Evolutionary conservation across 192 early-diverging fungal species (phyloP), one percentile per base, ranked within the genome.

Genomic region (Podila clonocystis): DNA sequence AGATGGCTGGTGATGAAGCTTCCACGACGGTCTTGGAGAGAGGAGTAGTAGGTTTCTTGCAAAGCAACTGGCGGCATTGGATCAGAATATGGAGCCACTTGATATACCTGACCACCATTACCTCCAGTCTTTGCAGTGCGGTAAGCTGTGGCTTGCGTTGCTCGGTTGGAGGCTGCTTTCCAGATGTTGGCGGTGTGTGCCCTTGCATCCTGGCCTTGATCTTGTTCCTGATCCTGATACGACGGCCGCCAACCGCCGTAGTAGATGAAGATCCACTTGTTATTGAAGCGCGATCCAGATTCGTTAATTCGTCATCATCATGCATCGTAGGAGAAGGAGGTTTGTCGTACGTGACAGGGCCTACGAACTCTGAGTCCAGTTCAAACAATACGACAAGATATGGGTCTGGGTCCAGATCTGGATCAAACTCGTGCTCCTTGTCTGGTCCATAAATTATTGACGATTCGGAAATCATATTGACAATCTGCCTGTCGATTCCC

Each of bases 51-150:
- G 70, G 30, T 31, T 73, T 80, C 9, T 65, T 65, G 26, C 66
- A 73, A 22, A 80, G 7, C 3, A 80, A 24, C 30, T 80, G 77
- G 20, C 70, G 65, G 68, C 66, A 73, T n/a, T 80, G 77, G 24
- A 80, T 69, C 70, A 80, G 49, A 9, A 80, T 67, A 19, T 80
- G 77, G 17, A 80, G 63, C 77, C 77, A 80, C 28, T 80, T 80
- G 38, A 80, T 73, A 22, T 80, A 80, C 29, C 77, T 60, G 26
- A 80, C n/a, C 31, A 80, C 77, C 77, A 80, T 80, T 0, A 71
- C 77, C 24, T 80, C 77, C 57, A 80, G 24, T 38, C 71, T 38
- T 9, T 22, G 62, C 13, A 41, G 28, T 3, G 48, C 22, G 8
- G 48, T 38, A 7, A 50, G 68, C 20, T 58, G 22, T 49, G 65